Evolutionary conservation across 805 yeast genomes (phyloP).

Genomic region (Pichia kluyveri): DNA sequence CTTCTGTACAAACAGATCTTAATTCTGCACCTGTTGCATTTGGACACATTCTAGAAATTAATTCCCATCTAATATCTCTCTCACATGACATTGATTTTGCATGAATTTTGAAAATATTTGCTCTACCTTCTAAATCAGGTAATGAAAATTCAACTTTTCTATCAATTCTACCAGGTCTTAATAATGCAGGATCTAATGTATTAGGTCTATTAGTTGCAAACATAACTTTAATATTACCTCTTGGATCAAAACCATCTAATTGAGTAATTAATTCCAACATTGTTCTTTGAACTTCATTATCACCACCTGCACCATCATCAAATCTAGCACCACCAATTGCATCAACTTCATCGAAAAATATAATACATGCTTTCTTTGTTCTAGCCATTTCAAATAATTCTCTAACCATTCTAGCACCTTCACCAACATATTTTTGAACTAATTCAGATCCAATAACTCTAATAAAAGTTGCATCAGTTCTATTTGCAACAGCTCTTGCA

Average conservation of each 20-base stretch:
- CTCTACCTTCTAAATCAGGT: constrained; percentile 97
- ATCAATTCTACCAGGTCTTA: constrained; percentile 98
- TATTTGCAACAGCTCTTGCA: constrained; percentile 98
- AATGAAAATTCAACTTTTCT: constrained; percentile 95
- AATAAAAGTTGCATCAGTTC: constrained; percentile 98
- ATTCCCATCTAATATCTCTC: constrained; percentile 96
- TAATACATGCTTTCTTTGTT: constrained; percentile 95
- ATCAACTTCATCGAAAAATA: constrained; percentile 96
- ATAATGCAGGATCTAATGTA: constrained; percentile 92
- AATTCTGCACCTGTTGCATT: constrained; percentile 98
- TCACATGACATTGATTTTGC: constrained; percentile 97
- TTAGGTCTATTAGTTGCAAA: constrained; percentile 98
- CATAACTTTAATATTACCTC: constrained; percentile 99
- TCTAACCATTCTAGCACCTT: constrained; percentile 99
- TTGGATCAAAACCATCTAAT: constrained; percentile 96
- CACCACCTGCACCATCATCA: constrained; percentile 99
- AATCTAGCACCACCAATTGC: constrained; percentile 99
- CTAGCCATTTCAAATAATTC: constrained; percentile 99
- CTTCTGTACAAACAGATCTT: constrained; percentile 97
- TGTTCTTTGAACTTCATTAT: constrained; percentile 97
- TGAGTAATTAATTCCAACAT: constrained; percentile 98
- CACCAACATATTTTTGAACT: constrained; percentile 98
- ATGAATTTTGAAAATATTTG: constrained; percentile 94
- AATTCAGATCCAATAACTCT: constrained; percentile 97
- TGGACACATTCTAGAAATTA: constrained; percentile 94